Conservation (phyloP, 176 grass and related monocot species). For the Zoysia japonica region DNA sequence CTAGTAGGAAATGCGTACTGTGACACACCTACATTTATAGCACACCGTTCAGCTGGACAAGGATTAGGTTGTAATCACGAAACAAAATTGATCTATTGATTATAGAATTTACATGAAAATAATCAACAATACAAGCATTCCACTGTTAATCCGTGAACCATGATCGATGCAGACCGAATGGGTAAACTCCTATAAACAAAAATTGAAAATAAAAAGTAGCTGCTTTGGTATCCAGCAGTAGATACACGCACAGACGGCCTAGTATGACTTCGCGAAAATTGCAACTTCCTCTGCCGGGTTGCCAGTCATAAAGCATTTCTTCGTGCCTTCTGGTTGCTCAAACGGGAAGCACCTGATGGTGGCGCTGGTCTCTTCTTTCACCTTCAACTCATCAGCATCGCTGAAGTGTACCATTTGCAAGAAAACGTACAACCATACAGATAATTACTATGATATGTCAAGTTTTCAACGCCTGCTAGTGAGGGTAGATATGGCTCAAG, state of each 20-base stretch:
- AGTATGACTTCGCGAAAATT: constrained; percentile 95
- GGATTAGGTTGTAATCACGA: not conserved
- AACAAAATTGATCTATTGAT: constrained; percentile 31
- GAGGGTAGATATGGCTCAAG: not conserved
- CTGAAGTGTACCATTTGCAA: constrained; percentile 40
- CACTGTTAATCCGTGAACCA: not conserved
- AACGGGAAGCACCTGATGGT: constrained; percentile 98
- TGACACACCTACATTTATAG: too few relatives aligned
- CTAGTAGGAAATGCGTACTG: too few relatives aligned
- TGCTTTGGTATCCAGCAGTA: constrained; percentile 9
- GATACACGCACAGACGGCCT: constrained; percentile 19
- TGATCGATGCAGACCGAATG: not conserved
- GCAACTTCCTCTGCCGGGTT: constrained; percentile 83
- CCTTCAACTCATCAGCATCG: constrained; percentile 82
- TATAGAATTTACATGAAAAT: constrained; percentile 41
- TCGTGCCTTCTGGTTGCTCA: constrained; percentile 70
- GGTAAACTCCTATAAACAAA: not conserved
- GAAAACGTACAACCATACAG: not conserved
- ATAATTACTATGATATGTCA: not conserved
- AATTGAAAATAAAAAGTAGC: not conserved
- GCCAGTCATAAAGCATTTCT: constrained; percentile 97
- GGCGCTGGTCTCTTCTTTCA: constrained; percentile 95
- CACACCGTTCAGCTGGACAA: too few relatives aligned
- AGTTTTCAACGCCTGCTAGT: not conserved
- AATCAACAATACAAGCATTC: constrained; percentile 3